Conservation (phyloP, 2,329 filamentous ascomycete genomes). For the Aureobasidium sp. region DNA sequence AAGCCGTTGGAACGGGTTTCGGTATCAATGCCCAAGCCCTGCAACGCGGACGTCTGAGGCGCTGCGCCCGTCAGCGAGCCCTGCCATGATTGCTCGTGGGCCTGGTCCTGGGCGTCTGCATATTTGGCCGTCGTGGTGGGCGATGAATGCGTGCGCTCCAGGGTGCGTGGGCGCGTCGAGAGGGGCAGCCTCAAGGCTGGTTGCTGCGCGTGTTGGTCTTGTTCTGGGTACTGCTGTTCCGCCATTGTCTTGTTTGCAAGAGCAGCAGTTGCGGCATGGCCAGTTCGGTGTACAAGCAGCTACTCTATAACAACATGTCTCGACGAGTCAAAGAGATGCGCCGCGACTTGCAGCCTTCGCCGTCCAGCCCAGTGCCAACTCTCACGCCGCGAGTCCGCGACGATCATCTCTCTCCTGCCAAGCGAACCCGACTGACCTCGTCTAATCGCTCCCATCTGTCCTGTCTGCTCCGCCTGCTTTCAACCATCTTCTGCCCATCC, state of each 20-base stretch:
- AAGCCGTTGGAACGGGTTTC: slow-evolving; percentile 2
- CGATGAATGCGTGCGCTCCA: slow-evolving; percentile 21
- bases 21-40: neutral
- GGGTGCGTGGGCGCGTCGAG: slow-evolving; percentile 15
- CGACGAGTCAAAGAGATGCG: neutral
- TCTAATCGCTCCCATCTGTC: neutral
- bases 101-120: neutral
- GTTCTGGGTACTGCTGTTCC: neutral
- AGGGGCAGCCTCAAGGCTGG: neutral
- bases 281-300: neutral
- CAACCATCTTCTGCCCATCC: neutral
- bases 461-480: neutral
- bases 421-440: neutral
- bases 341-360: neutral
- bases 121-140: slow-evolving; percentile 14
- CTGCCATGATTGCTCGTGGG: neutral
- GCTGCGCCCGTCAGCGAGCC: neutral
- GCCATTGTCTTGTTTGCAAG: neutral
- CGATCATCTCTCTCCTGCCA: slow-evolving; percentile 5
- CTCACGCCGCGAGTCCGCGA: neutral
- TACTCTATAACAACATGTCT: neutral
- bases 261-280: neutral
- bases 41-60: neutral
- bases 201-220: neutral
- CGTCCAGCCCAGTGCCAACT: neutral